Evolutionary conservation across 1,139 yeast species (phyloP), one percentile per base, ranked within the genome.

Genomic region (Geotrichum restrictum): DNA sequence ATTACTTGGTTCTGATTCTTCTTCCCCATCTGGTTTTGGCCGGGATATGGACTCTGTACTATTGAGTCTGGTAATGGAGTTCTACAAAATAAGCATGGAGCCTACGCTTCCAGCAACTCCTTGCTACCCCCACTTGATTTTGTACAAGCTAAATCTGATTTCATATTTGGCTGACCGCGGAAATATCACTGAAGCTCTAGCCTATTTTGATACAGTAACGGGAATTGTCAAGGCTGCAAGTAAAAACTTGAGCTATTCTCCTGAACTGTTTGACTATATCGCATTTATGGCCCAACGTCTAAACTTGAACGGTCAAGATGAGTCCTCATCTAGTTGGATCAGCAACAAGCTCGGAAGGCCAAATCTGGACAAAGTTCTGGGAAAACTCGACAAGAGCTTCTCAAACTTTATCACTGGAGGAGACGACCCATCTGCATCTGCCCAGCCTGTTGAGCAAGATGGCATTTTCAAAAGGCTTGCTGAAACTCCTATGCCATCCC

Each of bases 391-490:
- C 66, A 81, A 80, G 62, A 78, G 83, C 13, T 80, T 83, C 63
- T 81, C 80, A 62, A 88, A 88, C 67, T 88, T 91, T 65, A 93
- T 93, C 57, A 88, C 96, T 2, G 98, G 98, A 13, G 96, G 88
- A 50, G 91, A 83, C 40, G 68, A 69, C 21, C 61, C 58, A 1
- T 61, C 59, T 13, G 56, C 55, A 66, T 16, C 52, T 2, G 31
- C 19, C 14, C 60, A 60, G n/a, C 70, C 71, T 7, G 57, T 73
- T 3, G 72, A 69, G 1, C 70, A 69, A 34, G 80, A 78, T 31
- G 76, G 72, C 37, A 81, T 83, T 0, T 87, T 87, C 69, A 85
- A 88, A 53, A 84, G 83, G 58, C 85, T 83, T 40, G 64, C 66
- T 3, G 60, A 60, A 29, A 59, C 65, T 2, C 65, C 62, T 5